These are phyloP conservation scores for Phytophthora agathidicida DNA, from an alignment of 352 stramenopile species.

Conservation along the genomic window DNA sequence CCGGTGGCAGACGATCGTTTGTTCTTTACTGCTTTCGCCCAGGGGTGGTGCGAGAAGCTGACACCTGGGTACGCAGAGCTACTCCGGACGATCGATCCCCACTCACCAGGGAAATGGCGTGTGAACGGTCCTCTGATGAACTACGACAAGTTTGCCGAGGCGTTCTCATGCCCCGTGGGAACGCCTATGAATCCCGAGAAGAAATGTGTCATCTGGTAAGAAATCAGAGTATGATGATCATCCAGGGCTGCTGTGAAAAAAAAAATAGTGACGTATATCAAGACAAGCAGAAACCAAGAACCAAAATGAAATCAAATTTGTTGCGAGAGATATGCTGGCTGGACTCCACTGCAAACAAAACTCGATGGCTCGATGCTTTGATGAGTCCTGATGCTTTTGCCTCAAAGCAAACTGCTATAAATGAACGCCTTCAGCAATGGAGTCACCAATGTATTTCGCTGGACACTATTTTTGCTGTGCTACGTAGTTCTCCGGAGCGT, in stretches of 20 bases:
- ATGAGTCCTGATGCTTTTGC: background rate
- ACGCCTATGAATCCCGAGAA: conserved; percentile 72
- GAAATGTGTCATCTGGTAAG: conserved; percentile 76
- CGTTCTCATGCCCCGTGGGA: conserved; percentile 66
- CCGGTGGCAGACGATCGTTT: conserved; percentile 48
- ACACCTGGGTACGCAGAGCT: conserved; percentile 50
- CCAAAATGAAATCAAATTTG: background rate
- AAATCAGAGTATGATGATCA: no score
- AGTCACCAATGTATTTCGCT: background rate
- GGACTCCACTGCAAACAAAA: no score
- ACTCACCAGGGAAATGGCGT: conserved; percentile 69
- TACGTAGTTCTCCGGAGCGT: background rate
- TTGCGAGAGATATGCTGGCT: no score
- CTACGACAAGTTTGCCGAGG: conserved; percentile 63
- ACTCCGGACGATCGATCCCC: conserved; percentile 54
- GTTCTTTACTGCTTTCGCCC: conserved; percentile 75
- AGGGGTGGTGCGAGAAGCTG: conserved; percentile 70
- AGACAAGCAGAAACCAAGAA: background rate
- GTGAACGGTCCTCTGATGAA: conserved; percentile 75
- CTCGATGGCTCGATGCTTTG: no score
- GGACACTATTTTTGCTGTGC: conserved; percentile 28
- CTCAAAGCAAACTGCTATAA: conserved; percentile 14
- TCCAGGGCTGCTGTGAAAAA: background rate
- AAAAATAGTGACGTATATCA: background rate
- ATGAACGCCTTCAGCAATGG: conserved; percentile 10